Evolutionary conservation across 2,329 filamentous ascomycete species (phyloP).

Genomic region (Madurella mycetomatis): DNA sequence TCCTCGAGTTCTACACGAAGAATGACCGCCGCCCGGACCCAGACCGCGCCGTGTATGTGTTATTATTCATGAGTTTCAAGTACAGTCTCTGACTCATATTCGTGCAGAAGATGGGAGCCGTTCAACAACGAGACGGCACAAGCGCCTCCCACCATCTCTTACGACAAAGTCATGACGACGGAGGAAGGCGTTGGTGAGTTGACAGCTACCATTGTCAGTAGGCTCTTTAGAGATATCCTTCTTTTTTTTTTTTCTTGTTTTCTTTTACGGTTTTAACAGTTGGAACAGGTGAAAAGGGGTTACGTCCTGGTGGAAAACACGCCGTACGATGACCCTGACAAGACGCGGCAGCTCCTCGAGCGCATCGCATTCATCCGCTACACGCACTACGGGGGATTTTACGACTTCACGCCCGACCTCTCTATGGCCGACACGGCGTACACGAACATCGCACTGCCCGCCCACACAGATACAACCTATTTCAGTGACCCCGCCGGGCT

Average conservation of each 20-base stretch:
- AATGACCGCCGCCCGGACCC: constrained; percentile 30
- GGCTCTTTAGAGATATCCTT: not conserved
- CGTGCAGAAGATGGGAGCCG: constrained; percentile 18
- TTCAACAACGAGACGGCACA: constrained; percentile 35
- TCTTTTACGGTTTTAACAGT: not conserved
- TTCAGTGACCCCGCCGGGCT: constrained; percentile 89
- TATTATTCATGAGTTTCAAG: too few relatives aligned
- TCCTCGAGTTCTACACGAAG: constrained; percentile 48
- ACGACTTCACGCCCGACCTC: constrained; percentile 85
- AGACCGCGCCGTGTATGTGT: not conserved
- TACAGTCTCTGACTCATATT: too few relatives aligned
- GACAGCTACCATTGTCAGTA: constrained; percentile 59
- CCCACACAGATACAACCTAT: constrained; percentile 94
- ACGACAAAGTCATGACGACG: constrained; percentile 54
- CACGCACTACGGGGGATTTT: constrained; percentile 81
- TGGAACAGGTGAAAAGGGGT: constrained; percentile 57
- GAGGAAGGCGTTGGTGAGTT: constrained; percentile 54
- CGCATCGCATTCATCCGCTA: constrained; percentile 81
- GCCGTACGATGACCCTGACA: constrained; percentile 59
- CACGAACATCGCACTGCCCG: constrained; percentile 74
- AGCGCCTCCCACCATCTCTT: constrained; percentile 55
- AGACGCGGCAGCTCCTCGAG: constrained; percentile 70
- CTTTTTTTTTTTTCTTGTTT: too few relatives aligned
- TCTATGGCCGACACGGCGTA: constrained; percentile 88
- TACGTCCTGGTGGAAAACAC: constrained; percentile 73